These are phyloP conservation scores for Suhomyces anneliseae DNA, from an alignment of 1,139 yeast genomes.

Conservation along the genomic window DNA sequence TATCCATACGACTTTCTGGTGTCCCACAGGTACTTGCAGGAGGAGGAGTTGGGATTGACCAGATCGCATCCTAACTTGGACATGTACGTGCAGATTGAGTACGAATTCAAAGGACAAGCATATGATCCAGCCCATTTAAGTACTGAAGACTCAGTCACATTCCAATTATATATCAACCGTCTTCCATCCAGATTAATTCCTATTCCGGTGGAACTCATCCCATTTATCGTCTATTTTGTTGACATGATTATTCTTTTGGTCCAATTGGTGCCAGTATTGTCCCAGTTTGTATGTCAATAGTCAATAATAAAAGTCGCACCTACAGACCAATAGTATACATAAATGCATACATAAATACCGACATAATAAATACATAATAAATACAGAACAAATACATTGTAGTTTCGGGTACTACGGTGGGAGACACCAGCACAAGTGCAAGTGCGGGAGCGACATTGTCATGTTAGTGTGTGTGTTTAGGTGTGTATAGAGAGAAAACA, in stretches of 20 bases:
- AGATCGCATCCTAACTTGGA: background rate
- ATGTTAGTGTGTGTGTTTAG: no score
- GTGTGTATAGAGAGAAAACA: no score
- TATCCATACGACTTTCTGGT: slow-evolving; percentile 30
- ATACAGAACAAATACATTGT: no score
- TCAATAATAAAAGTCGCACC: no score
- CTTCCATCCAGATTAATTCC: slow-evolving; percentile 36
- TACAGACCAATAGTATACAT: no score
- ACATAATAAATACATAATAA: no score
- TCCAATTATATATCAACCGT: slow-evolving; percentile 33
- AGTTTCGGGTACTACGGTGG: no score
- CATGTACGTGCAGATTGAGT: slow-evolving; percentile 30
- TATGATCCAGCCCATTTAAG: slow-evolving; percentile 16
- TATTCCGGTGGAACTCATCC: slow-evolving; percentile 42
- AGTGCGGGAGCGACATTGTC: no score
- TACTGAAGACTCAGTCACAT: slow-evolving; percentile 19
- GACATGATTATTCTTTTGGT: slow-evolving; percentile 25
- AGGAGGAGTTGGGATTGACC: slow-evolving; percentile 4
- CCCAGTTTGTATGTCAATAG: background rate
- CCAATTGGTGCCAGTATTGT: slow-evolving; percentile 12
- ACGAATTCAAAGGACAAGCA: slow-evolving; percentile 28
- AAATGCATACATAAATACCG: no score
- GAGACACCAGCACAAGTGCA: no score
- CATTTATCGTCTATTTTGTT: slow-evolving; percentile 31
- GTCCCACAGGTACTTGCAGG: slow-evolving; percentile 11